Evolutionary conservation across 2,329 filamentous ascomycete genomes (phyloP).

Genomic region (Ophiostoma piceae): DNA sequence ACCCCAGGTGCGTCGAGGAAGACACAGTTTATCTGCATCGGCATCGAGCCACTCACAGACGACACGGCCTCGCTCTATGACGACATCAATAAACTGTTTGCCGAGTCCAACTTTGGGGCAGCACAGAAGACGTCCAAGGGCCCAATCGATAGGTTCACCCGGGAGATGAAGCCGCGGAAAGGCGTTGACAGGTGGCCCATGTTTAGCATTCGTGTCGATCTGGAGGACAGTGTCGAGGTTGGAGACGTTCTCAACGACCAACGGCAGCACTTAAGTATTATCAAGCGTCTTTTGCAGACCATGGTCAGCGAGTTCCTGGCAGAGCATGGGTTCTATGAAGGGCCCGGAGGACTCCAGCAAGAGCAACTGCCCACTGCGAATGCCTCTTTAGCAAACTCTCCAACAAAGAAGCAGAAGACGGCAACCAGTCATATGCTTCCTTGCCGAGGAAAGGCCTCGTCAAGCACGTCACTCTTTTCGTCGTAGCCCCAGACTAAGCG

Average conservation of each 20-base stretch:
- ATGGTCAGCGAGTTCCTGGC: conserved; percentile 70
- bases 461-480: conserved; percentile 5
- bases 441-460: neutral
- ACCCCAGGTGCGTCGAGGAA: conserved; percentile 64
- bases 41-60: conserved; percentile 59
- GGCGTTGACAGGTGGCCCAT: conserved; percentile 79
- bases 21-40: conserved; percentile 76
- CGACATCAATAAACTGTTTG: conserved; percentile 72
- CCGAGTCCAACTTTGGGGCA: conserved; percentile 68
- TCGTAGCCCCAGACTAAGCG: conserved; percentile 23
- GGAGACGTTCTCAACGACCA: conserved; percentile 44
- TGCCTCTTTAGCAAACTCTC: neutral
- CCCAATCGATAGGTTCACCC: conserved; percentile 38
- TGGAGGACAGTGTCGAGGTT: conserved; percentile 32
- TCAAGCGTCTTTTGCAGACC: conserved; percentile 61
- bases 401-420: neutral
- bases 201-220: conserved; percentile 70
- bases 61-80: conserved; percentile 61
- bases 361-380: neutral
- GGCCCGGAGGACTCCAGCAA: neutral
- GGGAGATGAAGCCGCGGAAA: conserved; percentile 43
- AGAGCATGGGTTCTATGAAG: conserved; percentile 63
- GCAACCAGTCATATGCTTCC: neutral
- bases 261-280: conserved; percentile 46
- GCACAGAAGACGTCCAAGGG: conserved; percentile 26